Conservation (phyloP, 176 grass and related monocot genomes). For the Oryza glaberrima region DNA sequence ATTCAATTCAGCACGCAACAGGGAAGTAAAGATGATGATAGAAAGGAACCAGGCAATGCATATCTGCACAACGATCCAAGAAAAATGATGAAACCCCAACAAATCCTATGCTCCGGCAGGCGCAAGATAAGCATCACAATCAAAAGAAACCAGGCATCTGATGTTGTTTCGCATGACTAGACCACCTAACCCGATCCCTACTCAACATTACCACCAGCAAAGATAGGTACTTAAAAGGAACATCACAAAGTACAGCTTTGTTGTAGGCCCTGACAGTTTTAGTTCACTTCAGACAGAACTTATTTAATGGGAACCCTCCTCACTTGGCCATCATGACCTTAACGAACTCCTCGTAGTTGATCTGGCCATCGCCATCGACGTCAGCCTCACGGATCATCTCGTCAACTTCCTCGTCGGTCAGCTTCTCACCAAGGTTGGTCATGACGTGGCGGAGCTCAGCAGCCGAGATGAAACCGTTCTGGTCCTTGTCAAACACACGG, state of each 20-base stretch:
- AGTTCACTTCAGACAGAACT: slow-evolving; percentile 31
- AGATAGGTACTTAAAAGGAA: slow-evolving; percentile 20
- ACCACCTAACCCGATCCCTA: slow-evolving; percentile 50
- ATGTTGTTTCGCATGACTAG: slow-evolving; percentile 48
- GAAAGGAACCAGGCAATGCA: not conserved
- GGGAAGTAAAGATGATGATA: not conserved
- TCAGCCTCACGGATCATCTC: slow-evolving; percentile 82
- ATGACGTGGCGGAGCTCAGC: slow-evolving; percentile 82
- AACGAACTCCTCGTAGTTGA: slow-evolving; percentile 75
- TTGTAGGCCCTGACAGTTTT: slow-evolving; percentile 13
- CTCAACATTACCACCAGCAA: slow-evolving; percentile 23
- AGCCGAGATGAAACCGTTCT: slow-evolving; percentile 78
- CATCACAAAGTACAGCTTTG: slow-evolving; percentile 51
- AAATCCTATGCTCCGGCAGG: slow-evolving; percentile 45
- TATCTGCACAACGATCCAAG: slow-evolving; percentile 17
- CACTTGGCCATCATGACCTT: slow-evolving; percentile 90
- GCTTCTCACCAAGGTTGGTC: slow-evolving; percentile 80
- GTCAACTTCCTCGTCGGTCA: slow-evolving; percentile 66
- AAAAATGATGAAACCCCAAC: slow-evolving; percentile 13
- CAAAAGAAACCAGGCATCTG: slow-evolving; percentile 49
- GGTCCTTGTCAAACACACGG: slow-evolving; percentile 77
- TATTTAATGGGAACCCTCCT: slow-evolving; percentile 45
- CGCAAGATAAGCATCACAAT: slow-evolving; percentile 47
- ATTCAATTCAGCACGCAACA: not conserved
- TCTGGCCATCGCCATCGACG: slow-evolving; percentile 71